Evolutionary conservation across 1,284 basidiomycete species (phyloP), one percentile per base, ranked within the genome.

Genomic region (Paramarasmius palmivorus): DNA sequence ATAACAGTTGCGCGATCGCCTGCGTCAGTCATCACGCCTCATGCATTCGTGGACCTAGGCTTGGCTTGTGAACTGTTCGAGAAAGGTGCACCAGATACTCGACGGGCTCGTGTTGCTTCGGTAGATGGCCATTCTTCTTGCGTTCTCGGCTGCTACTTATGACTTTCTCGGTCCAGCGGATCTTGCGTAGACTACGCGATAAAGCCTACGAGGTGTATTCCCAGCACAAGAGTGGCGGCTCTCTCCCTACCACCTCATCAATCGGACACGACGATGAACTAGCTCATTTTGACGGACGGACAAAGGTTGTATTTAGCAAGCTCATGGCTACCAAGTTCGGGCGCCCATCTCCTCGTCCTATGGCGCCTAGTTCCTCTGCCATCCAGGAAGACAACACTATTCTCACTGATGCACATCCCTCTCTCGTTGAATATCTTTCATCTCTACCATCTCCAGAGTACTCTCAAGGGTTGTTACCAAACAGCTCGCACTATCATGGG

Each of bases 281-380:
- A 17, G 82, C 84, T 17, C 73, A 86, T n/a, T 86, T 86, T 50
- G 84, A 84, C 42, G 84, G 80, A 4, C 81, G 82, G 57, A 83
- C 82, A 7, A 72, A 73, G 39, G 72, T 82, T 35, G 60, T 83
- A 17, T 82, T 85, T 47, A 82, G 75, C 67, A 82, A 72, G 58
- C 66, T 81, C 46, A 67, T 82, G 34, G 73, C 73, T 17, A 9
- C 42, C 7, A 41, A 44, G 12, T 49, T 14, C 20, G 12, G n/a
- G 34, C 22, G 47, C 29, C 36, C 20, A 35, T 37, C 15, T 35
- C 42, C 19, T 37, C 48, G 3, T 29, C 50, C 5, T 44, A 17
- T 9, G 39, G 17, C 14, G 14, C 23, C 10, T 1, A 46, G 58
- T 61, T 32, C 63, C 37, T 57, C 61, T 20, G 52, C 61, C 41